Base-by-base conservation (phyloP, 805 yeast species). In the Wickerhamomyces bisporus region DNA sequence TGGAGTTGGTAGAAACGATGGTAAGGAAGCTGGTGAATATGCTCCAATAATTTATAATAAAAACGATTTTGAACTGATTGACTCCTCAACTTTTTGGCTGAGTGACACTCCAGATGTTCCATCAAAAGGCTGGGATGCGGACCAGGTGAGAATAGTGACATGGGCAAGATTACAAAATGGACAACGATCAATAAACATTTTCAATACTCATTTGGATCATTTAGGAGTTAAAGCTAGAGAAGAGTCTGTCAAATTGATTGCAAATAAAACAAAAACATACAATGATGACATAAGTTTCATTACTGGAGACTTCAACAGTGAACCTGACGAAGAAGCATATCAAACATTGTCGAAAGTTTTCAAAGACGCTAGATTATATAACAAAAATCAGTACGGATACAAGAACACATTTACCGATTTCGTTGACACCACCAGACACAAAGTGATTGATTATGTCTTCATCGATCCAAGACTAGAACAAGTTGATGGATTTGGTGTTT, bases 291-390 rank as follows among this genome's bases (percentile, higher is more conserved):
- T 70, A 3, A 64, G 68, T 2, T 58, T 74, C 35, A 57, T 77
- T n/a, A 58, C 66, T 13, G 83, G 83, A 3, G 82, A 77, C 50
- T 72, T 79, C 58, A 79, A 79, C 49, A 68, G 79, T 26, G 60
- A 65, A 36, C 67, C 71, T 1, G 45, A 55, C n/a, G 72, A 69
- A 14, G 62, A 55, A 9, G 64, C 66, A 0, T 61, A 75, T 54
- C 64, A 65, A 41, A 61, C 75, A 26, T 47, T 61, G 4, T 40
- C 50, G 11, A 50, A 61, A 11, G 58, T 62, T 40, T 56, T 60
- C 34, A 77, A 71, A 45, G 61, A 69, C 36, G 44, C 70, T 3
- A 43, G 55, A 10, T 48, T 60, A 35, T 55, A 49, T 23, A 44
- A 40, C 26, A 16, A 8, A 7, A 53, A 46, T 33, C 43, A 44